phyloP scores from a whole-genome alignment of 345 rosid genomes.

The Hibiscus trionum region DNA sequence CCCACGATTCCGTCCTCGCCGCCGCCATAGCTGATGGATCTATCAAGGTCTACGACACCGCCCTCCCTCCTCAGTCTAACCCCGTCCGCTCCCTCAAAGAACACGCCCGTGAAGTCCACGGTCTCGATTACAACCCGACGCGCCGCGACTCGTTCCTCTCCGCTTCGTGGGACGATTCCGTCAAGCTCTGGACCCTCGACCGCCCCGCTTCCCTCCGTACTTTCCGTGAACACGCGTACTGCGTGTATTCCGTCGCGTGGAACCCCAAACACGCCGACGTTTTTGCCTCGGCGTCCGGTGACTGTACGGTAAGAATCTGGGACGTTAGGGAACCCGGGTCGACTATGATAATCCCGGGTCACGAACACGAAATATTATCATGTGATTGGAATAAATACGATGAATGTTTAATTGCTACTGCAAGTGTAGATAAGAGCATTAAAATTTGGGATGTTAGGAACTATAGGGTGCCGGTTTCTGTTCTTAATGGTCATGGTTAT shows the following conservation, averaged over 20 bases:
- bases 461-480: constrained; percentile 55
- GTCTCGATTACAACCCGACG: constrained; percentile 75
- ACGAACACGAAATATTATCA: constrained; percentile 67
- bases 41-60: constrained; percentile 73
- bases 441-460: constrained; percentile 87
- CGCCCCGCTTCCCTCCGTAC: constrained; percentile 79
- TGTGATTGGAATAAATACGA: constrained; percentile 96
- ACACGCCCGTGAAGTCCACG: constrained; percentile 88
- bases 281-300: constrained; percentile 87
- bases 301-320: constrained; percentile 76
- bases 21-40: constrained; percentile 86
- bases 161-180: constrained; percentile 83
- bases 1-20: constrained; percentile 80
- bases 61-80: constrained; percentile 62
- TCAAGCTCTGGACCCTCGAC: constrained; percentile 89
- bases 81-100: constrained; percentile 80
- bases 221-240: constrained; percentile 83
- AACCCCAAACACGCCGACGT: constrained; percentile 87
- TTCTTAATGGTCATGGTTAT: constrained; percentile 76
- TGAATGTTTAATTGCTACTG: constrained; percentile 69
- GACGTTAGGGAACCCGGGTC: constrained; percentile 88
- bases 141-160: constrained; percentile 91
- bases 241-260: constrained; percentile 80
- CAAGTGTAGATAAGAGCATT: constrained; percentile 69
- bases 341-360: constrained; percentile 86